Evolutionary conservation across 2,329 filamentous ascomycete genomes (phyloP).

Genomic region (Exophiala sideris): DNA sequence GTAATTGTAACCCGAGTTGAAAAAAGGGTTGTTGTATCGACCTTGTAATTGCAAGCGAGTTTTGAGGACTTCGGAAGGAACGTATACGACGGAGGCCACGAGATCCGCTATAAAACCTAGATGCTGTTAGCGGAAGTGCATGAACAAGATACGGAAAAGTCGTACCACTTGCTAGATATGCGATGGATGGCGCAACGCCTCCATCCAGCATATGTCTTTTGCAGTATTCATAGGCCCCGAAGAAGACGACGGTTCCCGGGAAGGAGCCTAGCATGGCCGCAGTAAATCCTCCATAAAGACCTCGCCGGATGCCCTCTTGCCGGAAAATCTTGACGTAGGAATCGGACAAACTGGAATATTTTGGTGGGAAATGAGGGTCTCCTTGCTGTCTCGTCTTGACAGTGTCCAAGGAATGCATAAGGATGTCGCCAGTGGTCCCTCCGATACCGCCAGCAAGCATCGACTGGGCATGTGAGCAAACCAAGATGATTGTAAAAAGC

Average conservation of each 20-base stretch:
- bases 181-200: conserved; percentile 75
- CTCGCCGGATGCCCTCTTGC: conserved; percentile 82
- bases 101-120: conserved; percentile 80
- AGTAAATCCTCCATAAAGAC: conserved; percentile 88
- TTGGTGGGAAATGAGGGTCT: conserved; percentile 87
- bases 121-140: conserved; percentile 2
- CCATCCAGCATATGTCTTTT: conserved; percentile 84
- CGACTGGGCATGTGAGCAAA: conserved; percentile 53
- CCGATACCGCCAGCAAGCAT: conserved; percentile 95
- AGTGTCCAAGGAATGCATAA: conserved; percentile 98
- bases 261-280: conserved; percentile 91
- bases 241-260: conserved; percentile 89
- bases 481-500: conserved; percentile 20
- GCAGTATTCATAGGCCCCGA: conserved; percentile 93
- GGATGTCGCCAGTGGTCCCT: conserved; percentile 88
- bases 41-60: conserved; percentile 95
- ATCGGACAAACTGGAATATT: conserved; percentile 83
- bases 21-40: conserved; percentile 90
- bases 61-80: conserved; percentile 95
- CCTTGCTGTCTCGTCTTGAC: conserved; percentile 98
- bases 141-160: conserved; percentile 1
- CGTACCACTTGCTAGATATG: conserved; percentile 80
- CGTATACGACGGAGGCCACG: conserved; percentile 87
- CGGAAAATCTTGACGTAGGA: conserved; percentile 91
- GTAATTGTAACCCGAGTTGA: conserved; percentile 95